These are phyloP conservation scores for Zymoseptoria crescenta DNA, from an alignment of 2,329 filamentous ascomycete species.

Conservation along the genomic window DNA sequence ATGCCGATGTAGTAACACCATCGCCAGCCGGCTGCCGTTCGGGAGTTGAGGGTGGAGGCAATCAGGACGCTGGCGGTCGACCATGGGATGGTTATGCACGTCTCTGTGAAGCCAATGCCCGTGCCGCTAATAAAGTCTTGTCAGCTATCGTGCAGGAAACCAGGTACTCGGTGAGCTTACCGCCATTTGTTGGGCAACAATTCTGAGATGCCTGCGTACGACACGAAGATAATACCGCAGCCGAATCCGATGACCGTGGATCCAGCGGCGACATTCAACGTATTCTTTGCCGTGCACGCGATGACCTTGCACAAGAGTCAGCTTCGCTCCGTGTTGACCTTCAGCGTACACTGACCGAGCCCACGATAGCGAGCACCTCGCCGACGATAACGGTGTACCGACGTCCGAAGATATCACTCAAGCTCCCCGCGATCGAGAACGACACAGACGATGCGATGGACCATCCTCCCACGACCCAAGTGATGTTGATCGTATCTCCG, in stretches of 20 bases:
- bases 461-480: constrained; percentile 5
- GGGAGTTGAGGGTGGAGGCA: constrained; percentile 4
- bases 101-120: constrained; percentile 6
- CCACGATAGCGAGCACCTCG: not conserved
- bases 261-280: not conserved
- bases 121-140: not conserved
- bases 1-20: constrained; percentile 8
- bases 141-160: not conserved
- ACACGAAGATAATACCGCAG: constrained; percentile 3
- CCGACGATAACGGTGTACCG: constrained; percentile 3
- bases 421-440: constrained; percentile 4
- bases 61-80: constrained; percentile 4
- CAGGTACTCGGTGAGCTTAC: not conserved
- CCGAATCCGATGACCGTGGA: constrained; percentile 1
- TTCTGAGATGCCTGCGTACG: constrained; percentile 7
- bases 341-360: not conserved
- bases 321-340: not conserved
- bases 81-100: not conserved
- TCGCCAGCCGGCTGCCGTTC: constrained; percentile 2
- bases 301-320: not conserved
- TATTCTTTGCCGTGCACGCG: not conserved
- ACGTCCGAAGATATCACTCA: constrained; percentile 3
- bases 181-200: constrained; percentile 6
- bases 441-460: constrained; percentile 1
- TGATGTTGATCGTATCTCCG: not conserved